Base-by-base conservation (phyloP, 1,284 basidiomycete genomes). In the Agaricales sp. region DNA sequence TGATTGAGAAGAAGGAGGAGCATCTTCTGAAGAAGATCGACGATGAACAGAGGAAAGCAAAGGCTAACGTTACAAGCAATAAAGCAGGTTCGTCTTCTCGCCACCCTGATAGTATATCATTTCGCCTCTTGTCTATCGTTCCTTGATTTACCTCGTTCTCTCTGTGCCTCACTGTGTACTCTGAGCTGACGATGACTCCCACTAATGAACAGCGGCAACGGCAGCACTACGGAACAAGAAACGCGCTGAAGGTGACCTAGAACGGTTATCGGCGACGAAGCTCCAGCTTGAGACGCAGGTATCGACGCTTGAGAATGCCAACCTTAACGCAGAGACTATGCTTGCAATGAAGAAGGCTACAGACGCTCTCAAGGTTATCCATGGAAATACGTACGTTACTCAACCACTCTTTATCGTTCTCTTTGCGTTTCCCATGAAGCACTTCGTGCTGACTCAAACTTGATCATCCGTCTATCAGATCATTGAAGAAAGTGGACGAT, bases 1-100 rank as follows among this genome's bases (percentile, higher is more conserved):
- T 97, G 82, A 84, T 99, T 58, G 93, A 98, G 78, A 99, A 98
- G 90, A 97, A 97, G 75, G 96, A 99, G 73, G 94, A 98, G 67
- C 77, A 91, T 67, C 73, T 98, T 55, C 85, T 89, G 74, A 93
- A 91, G 78, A 94, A 96, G 83, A 92, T 99, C 58, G 92, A 96
- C 39, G 93, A 97, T 54, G 95, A 98, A 64, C 60, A 82, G 59
- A 83, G 82, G 74, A 96, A 93, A 70, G 96, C 96, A 21, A 87
- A 81, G 66, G 82, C 87, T 19, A 95, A 97, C 65, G 94, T 92
- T 25, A 90, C 96, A 45, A 82, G 84, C 45, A 99, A 99, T 67
- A 97, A 97, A 75, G 67, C 83, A 61, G 82, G 94, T 97, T 66
- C 63, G 90, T 73, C 11, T 21, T 38, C 44, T 51, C n/a, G 22